Base-by-base conservation (phyloP, 1,284 basidiomycete genomes). In the Phylloboletellus chloephorus region DNA sequence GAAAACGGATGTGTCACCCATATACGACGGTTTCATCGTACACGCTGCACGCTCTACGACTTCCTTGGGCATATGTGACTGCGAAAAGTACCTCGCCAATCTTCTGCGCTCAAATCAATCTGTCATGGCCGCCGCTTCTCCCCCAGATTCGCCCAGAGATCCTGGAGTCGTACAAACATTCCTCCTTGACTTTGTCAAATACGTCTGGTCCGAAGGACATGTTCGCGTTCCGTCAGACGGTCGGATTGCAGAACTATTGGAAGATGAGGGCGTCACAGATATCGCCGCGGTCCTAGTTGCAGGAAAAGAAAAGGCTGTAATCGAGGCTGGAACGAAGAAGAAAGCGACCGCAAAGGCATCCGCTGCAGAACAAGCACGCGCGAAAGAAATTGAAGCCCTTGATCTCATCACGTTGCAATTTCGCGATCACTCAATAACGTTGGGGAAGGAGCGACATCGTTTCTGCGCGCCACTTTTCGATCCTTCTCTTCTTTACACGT, bases 381-480 rank as follows among this genome's bases (percentile, higher is more conserved):
- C 83, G 35, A 72, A 74, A 47, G 86, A 89, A 63, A 85, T 88
- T 17, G 86, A 88, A 54, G 83, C 86, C 0, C 66, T 89, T 44
- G 88, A 92, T 63, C 73, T 89, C 45, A 64, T 88, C 43, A 75
- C 79, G n/a, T 63, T 90, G 10, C 73, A 86, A 54, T 88, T 88
- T 58, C 69, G 72, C 5, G 82, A 73, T 5, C 74, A 80, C 54
- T 76, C 81, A 35, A 64, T 97, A 47, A 84, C 80, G 2, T 56
- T 97, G 22, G 93, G 92, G 5, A 83, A 88, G 53, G 88, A 93
- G 53, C 74, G 92, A 34, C 91, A 96, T 69, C 74, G 88, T 29
- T 83, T 94, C 60, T 90, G 88, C 57, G 93, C 96, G 58, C 90
- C 92, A 7, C 69, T 97, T 23, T 89, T 93, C 50, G 82, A 92